Percentiles rank a stretch among this genome's conserved stretches.
Conservation (phyloP, 306 rosid genomes). For the Adenanthera pavonina region DNA sequence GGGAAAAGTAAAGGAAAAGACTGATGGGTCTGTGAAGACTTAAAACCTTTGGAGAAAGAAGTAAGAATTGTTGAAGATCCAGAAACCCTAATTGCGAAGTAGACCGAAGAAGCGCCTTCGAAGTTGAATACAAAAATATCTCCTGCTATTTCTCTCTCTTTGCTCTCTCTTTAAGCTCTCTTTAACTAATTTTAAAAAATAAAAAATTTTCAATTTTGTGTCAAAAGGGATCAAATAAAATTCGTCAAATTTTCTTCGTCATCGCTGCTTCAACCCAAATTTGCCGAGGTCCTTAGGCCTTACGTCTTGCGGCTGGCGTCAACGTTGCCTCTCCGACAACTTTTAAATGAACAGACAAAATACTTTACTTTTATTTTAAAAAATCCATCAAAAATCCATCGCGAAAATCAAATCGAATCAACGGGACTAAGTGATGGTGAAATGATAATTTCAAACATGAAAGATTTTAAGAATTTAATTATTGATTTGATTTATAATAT, state of each 20-base stretch:
- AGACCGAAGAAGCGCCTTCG: constrained; percentile 45
- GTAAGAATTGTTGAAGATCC: constrained; percentile 53
- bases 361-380: too few relatives aligned
- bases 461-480: too few relatives aligned
- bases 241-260: constrained; percentile 12
- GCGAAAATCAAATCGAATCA: too few relatives aligned
- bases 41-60: constrained; percentile 38
- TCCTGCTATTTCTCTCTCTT: neutral
- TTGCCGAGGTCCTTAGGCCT: too few relatives aligned
- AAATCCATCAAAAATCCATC: too few relatives aligned
- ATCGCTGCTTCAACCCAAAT: neutral
- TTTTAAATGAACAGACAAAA: too few relatives aligned
- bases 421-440: too few relatives aligned
- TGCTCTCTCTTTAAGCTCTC: constrained; percentile 1
- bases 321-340: too few relatives aligned
- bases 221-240: constrained; percentile 25
- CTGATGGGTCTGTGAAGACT: constrained; percentile 19
- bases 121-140: constrained; percentile 58
- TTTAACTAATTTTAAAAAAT: neutral
- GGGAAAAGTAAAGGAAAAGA: constrained; percentile 1
- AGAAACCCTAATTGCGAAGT: constrained; percentile 62
- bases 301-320: too few relatives aligned
- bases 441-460: too few relatives aligned
- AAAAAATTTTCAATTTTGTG: neutral
- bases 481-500: too few relatives aligned